Evolutionary conservation across 768 basidiomycete species (phyloP).

Genomic region (Hemileccinum impolitum): DNA sequence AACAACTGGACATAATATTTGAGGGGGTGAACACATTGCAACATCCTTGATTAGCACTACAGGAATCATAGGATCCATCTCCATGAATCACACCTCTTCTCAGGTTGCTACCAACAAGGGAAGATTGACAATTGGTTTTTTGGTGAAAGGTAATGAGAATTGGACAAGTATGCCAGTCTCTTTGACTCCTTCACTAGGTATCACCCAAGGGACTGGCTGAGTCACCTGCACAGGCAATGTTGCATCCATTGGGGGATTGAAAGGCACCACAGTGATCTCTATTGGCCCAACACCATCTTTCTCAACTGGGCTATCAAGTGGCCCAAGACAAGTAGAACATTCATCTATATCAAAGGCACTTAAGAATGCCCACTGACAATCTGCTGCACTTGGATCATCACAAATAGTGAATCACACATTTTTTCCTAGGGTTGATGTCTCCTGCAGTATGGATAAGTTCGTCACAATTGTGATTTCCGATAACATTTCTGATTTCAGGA

Average conservation of each 20-base stretch:
- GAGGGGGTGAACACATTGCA: conserved; percentile 14
- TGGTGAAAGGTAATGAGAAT: neutral
- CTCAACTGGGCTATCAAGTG: neutral
- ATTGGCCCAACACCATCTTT: neutral
- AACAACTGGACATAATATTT: neutral
- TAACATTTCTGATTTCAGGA: neutral
- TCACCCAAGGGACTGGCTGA: neutral
- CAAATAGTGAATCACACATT: neutral
- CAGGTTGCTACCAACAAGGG: conserved; percentile 4
- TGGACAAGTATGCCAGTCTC: neutral
- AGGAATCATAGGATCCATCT: neutral
- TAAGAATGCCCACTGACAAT: neutral
- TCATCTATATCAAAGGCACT: neutral
- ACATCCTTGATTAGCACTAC: conserved; percentile 3
- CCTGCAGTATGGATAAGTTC: neutral
- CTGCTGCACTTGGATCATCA: neutral
- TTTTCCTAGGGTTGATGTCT: neutral
- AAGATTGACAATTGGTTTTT: conserved; percentile 11
- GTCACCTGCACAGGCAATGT: neutral
- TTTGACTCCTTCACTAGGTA: neutral
- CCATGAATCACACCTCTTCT: neutral
- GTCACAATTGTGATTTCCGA: neutral
- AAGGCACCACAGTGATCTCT: neutral
- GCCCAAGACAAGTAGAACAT: neutral
- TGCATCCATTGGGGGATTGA: neutral